Evolutionary conservation across 148 eudicot genomes (phyloP), one percentile per base, ranked within the genome.

Genomic region (Cornus controversa): DNA sequence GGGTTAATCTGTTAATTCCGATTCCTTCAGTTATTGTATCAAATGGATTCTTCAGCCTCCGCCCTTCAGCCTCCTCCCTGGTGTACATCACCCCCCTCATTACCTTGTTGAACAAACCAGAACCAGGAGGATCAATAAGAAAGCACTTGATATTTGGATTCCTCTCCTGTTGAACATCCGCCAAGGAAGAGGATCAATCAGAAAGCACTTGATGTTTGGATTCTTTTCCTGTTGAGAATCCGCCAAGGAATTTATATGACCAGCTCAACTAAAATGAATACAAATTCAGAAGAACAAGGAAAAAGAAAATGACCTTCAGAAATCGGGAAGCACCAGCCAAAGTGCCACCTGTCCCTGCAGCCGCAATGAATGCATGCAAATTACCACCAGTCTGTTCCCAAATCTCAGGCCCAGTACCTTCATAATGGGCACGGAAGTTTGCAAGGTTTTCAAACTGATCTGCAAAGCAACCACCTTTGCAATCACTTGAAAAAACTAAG

Each of bases 341-440:
- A n/a, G 99, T 93, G 75, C 99, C 99, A 26, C 99, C 98, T 1
- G 99, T 93, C 62, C 99, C 99, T 78, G 99, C 97, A 73, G 97
- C 98, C 28, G 97, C 98, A 70, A 96, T 85, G 83, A 96, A 96
- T 65, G 99, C 97, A 80, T 96, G 83, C 81, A 96, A 66, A 60
- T 87, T 85, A 22, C 95, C 95, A 68, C 82, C 90, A 57, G 92
- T 89, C 83, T 96, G 99, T 62, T 89, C 90, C 99, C 98, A 96
- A 50, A 96, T 91, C 85, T 96, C 99, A 76, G 98, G 97, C 22
- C 97, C 99, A 4, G 99, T 93, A 47, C 97, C 98, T 77, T 96
- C 97, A 69, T 89, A 90, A 66, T 96, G 99, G 47, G 99, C 88
- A 73, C 97, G 86, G 69, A 79, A 96, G 81, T 96, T 96, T 70